phyloP scores from a whole-genome alignment of 2,329 filamentous ascomycete genomes.

The Geosmithia morbida region DNA sequence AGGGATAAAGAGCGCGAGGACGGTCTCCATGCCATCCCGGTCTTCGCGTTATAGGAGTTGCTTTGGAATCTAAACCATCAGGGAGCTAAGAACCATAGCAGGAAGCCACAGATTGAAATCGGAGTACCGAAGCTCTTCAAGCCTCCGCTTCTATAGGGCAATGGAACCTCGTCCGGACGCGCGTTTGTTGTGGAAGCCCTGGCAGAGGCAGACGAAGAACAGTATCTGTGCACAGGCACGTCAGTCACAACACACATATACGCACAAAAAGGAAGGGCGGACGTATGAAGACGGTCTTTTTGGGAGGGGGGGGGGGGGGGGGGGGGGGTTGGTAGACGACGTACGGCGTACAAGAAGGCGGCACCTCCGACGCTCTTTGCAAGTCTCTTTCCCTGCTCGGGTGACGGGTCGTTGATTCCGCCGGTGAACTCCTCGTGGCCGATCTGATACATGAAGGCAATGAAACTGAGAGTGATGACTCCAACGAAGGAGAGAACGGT shows the following conservation, averaged over 20 bases:
- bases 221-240: constrained; percentile 47
- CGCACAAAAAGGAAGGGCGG: too few species aligned
- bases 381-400: constrained; percentile 60
- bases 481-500: constrained; percentile 55
- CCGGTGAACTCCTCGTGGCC: constrained; percentile 79
- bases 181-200: constrained; percentile 74
- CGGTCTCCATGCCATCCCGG: too few species aligned
- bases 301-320: not conserved
- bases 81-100: too few species aligned
- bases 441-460: constrained; percentile 59
- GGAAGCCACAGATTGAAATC: too few species aligned
- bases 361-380: constrained; percentile 77
- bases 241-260: not conserved
- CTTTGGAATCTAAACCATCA: too few species aligned
- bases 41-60: too few species aligned
- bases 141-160: constrained; percentile 30
- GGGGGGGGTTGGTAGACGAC: constrained; percentile 18
- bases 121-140: not conserved
- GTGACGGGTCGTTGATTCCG: constrained; percentile 49
- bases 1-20: too few species aligned
- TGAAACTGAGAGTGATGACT: constrained; percentile 47
- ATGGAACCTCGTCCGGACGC: constrained; percentile 76
- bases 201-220: constrained; percentile 80
- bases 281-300: too few species aligned
- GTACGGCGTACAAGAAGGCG: constrained; percentile 77